These are phyloP conservation scores for Penicillium capsulatum DNA, from an alignment of 2,329 filamentous ascomycete species.

Conservation along the genomic window DNA sequence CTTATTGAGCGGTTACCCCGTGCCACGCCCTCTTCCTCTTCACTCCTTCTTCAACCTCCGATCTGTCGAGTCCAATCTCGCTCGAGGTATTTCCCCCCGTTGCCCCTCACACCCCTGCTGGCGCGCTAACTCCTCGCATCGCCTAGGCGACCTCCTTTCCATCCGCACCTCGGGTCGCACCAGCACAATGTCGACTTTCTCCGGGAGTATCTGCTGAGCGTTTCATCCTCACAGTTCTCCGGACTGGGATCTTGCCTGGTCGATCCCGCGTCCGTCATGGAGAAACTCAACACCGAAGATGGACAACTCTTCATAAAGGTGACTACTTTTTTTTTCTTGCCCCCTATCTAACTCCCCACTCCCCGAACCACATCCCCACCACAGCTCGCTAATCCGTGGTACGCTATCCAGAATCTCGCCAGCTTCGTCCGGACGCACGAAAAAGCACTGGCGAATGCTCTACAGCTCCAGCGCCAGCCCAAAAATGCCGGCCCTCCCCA, in stretches of 20 bases:
- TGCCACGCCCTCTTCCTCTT: conserved; percentile 7
- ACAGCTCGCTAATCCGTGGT: conserved; percentile 3
- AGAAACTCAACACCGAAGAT: conserved; percentile 49
- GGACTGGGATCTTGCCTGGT: conserved; percentile 28
- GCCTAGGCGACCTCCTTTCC: conserved; percentile 16
- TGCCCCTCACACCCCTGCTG: conserved; percentile 1
- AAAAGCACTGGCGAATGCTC: conserved; percentile 90
- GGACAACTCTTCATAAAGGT: conserved; percentile 50
- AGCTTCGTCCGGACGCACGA: conserved; percentile 96
- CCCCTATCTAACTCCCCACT: conserved; percentile 1
- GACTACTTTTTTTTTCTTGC: conserved; percentile 12
- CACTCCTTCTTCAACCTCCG: conserved; percentile 3
- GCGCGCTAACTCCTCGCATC: conserved; percentile 16
- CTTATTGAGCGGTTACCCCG: conserved; percentile 27
- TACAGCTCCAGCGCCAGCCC: conserved; percentile 72
- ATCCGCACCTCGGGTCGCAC: conserved; percentile 14
- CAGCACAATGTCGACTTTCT: conserved; percentile 35
- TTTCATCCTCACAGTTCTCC: conserved; percentile 35
- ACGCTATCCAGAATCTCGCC: conserved; percentile 70
- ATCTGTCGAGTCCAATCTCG: conserved; percentile 10
- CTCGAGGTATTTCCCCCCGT: conserved; percentile 8
- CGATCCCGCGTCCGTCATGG: conserved; percentile 39
- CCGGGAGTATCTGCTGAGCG: conserved; percentile 33
- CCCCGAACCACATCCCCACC: background rate
- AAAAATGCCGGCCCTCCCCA: conserved; percentile 62